These are phyloP conservation scores for Amphicarpaea edgeworthii DNA, from an alignment of 306 rosid genomes.

Conservation along the genomic window DNA sequence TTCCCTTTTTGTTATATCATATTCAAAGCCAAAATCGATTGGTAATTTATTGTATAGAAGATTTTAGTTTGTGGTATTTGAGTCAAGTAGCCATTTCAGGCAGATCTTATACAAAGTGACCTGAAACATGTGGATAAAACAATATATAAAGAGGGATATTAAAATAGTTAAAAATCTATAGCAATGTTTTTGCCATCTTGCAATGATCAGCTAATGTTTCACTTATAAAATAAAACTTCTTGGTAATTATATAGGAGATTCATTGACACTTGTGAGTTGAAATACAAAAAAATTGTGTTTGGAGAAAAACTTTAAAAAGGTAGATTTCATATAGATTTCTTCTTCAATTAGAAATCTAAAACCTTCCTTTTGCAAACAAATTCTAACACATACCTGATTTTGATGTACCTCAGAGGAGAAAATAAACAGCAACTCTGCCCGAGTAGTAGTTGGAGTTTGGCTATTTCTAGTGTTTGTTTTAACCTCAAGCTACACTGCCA, in stretches of 20 bases:
- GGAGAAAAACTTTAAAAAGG: not conserved
- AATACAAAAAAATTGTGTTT: too few relatives aligned
- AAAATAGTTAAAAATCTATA: too few relatives aligned
- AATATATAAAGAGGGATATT: too few relatives aligned
- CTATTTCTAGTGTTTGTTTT: slow-evolving; percentile 62
- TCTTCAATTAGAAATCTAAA: slow-evolving; percentile 30
- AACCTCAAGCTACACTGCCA: slow-evolving; percentile 81
- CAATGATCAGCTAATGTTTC: too few relatives aligned
- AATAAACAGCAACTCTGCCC: slow-evolving; percentile 56
- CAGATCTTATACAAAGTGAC: not conserved
- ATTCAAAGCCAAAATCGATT: not conserved
- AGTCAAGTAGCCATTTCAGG: not conserved
- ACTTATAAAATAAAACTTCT: not conserved
- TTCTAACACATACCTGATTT: not conserved
- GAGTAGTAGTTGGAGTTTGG: slow-evolving; percentile 58
- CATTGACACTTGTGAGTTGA: not conserved
- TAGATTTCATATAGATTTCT: slow-evolving; percentile 11
- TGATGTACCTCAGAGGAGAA: slow-evolving; percentile 55
- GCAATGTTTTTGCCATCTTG: too few relatives aligned
- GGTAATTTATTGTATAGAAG: not conserved
- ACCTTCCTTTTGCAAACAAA: slow-evolving; percentile 4
- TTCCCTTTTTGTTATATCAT: not conserved
- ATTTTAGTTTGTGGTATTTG: not conserved
- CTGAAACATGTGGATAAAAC: not conserved
- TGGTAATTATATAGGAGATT: slow-evolving; percentile 13